These are phyloP conservation scores for Morella rubra DNA, from an alignment of 306 rosid genomes.

Conservation along the genomic window DNA sequence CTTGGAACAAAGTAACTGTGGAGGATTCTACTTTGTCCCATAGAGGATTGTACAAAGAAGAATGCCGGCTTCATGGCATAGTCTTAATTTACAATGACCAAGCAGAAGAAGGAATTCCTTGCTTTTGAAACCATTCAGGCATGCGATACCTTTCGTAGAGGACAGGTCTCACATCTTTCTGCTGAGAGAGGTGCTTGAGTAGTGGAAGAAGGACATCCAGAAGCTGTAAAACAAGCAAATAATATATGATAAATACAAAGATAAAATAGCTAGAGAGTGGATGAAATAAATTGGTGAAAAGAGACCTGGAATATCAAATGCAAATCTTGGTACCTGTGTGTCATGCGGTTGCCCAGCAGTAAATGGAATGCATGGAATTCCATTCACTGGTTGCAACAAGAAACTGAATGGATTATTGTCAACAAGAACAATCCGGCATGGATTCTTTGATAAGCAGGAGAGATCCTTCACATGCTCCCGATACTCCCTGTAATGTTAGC, in stretches of 20 bases:
- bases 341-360: conserved; percentile 81
- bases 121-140: conserved; percentile 96
- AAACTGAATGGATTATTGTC: conserved; percentile 95
- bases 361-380: conserved; percentile 89
- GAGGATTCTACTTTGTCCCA: conserved; percentile 3
- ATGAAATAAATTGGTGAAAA: neutral
- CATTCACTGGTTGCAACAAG: conserved; percentile 84
- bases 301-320: neutral
- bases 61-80: conserved; percentile 6
- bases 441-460: conserved; percentile 63
- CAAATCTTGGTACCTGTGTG: conserved; percentile 56
- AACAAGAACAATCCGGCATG: conserved; percentile 67
- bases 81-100: conserved; percentile 28
- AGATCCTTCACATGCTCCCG: conserved; percentile 91
- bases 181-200: conserved; percentile 67
- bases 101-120: conserved; percentile 68
- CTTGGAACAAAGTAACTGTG: conserved; percentile 13
- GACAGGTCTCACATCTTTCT: conserved; percentile 71
- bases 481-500: conserved; percentile 53
- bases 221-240: conserved; percentile 54
- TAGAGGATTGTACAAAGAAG: conserved; percentile 21
- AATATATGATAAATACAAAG: neutral
- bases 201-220: conserved; percentile 89
- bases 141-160: conserved; percentile 76
- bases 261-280: neutral